Conservation (phyloP, 1,139 yeast genomes). For the Zhuliangozyma blackwelliae region DNA sequence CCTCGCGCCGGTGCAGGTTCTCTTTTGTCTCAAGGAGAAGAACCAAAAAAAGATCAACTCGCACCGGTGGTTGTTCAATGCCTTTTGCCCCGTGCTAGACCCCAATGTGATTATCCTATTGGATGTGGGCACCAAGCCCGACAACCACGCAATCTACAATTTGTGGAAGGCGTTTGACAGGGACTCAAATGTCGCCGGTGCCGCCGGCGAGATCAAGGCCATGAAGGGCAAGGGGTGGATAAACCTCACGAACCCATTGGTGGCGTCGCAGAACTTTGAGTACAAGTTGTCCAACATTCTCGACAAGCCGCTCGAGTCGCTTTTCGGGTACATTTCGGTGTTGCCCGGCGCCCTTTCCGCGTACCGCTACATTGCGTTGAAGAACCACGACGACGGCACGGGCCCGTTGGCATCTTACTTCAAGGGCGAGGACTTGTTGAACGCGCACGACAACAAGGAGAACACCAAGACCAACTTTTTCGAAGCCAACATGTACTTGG, state of each 20-base stretch:
- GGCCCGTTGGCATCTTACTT: constrained; percentile 89
- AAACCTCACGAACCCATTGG: constrained; percentile 81
- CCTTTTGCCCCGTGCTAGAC: constrained; percentile 82
- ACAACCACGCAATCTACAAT: constrained; percentile 77
- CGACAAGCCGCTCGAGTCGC: constrained; percentile 91
- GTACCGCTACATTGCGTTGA: constrained; percentile 83
- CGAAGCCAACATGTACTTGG: constrained; percentile 94
- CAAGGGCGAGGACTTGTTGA: constrained; percentile 72
- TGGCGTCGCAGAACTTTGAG: constrained; percentile 95
- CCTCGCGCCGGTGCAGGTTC: constrained; percentile 85
- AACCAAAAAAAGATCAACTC: constrained; percentile 90
- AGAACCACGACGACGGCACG: constrained; percentile 82
- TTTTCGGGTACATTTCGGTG: constrained; percentile 90
- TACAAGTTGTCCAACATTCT: constrained; percentile 93
- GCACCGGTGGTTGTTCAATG: constrained; percentile 93
- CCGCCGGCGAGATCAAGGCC: constrained; percentile 94
- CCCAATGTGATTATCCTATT: constrained; percentile 82
- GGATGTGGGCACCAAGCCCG: constrained; percentile 93
- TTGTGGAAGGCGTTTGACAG: constrained; percentile 96
- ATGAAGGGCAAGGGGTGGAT: constrained; percentile 86
- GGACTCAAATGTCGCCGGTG: constrained; percentile 96
- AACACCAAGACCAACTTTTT: constrained; percentile 65
- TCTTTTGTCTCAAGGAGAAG: constrained; percentile 84
- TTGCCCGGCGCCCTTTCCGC: constrained; percentile 97
- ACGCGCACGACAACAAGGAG: constrained; percentile 22